Percentiles rank a stretch among this genome's conserved stretches.
Conservation (phyloP, 306 rosid genomes). For the Lathyrus oleraceus region DNA sequence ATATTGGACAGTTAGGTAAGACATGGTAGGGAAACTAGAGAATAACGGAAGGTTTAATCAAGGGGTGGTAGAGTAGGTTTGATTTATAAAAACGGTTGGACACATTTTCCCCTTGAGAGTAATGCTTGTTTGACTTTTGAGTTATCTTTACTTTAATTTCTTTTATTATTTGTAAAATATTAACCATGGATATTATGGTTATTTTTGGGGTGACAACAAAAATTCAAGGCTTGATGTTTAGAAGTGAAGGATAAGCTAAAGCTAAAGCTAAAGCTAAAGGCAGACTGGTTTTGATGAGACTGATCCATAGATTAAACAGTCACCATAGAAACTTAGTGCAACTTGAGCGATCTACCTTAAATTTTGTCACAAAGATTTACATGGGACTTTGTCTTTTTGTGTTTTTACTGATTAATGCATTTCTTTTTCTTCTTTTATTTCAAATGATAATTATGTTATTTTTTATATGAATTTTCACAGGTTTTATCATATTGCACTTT, state of each 20-base stretch:
- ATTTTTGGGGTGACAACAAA: background rate
- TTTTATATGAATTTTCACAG: background rate
- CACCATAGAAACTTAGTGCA: background rate
- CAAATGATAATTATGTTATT: slow-evolving; percentile 2
- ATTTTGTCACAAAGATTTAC: background rate
- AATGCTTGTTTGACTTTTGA: background rate
- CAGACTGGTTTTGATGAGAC: slow-evolving; percentile 14
- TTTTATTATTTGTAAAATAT: slow-evolving; percentile 17
- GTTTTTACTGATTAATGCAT: slow-evolving; percentile 30
- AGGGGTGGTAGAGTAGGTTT: slow-evolving; percentile 7
- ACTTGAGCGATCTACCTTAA: slow-evolving; percentile 2
- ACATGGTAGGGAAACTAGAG: slow-evolving; percentile 2
- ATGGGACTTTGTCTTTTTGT: slow-evolving; percentile 11
- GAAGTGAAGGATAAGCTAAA: slow-evolving; percentile 14
- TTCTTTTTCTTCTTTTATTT: slow-evolving; percentile 32
- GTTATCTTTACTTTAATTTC: slow-evolving; percentile 7
- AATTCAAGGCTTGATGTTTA: background rate
- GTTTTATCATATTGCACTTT: slow-evolving; percentile 17
- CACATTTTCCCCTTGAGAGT: background rate
- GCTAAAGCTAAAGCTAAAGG: slow-evolving; percentile 20
- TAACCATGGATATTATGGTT: background rate
- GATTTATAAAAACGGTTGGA: slow-evolving; percentile 1
- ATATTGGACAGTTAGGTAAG: background rate
- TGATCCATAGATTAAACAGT: background rate
- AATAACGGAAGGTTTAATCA: background rate